phyloP scores from a whole-genome alignment of 2,329 filamentous ascomycete species.

The Chaetomiaceae sp. region DNA sequence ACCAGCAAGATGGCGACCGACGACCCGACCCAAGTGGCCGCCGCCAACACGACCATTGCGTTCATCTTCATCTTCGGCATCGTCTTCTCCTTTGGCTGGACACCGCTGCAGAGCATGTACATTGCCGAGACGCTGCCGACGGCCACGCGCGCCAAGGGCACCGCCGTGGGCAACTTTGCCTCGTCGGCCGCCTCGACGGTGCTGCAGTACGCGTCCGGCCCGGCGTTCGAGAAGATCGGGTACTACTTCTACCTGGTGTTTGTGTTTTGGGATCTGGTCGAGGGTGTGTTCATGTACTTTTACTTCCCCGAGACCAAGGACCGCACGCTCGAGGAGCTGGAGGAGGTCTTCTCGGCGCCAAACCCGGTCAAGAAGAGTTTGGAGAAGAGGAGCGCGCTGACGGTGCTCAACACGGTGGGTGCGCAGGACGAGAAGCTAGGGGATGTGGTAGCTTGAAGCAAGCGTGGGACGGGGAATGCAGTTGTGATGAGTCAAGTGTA shows the following conservation, averaged over 20 bases:
- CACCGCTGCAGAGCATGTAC: constrained; percentile 44
- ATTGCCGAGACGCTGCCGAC: constrained; percentile 43
- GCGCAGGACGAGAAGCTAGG: constrained; percentile 25
- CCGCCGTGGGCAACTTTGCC: constrained; percentile 37
- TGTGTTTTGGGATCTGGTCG: constrained; percentile 40
- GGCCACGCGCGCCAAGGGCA: constrained; percentile 40
- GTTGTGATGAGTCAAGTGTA: too few relatives aligned
- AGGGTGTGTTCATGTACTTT: constrained; percentile 41
- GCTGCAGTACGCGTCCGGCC: constrained; percentile 40
- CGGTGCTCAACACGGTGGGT: constrained; percentile 37
- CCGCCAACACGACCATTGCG: constrained; percentile 41
- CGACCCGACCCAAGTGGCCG: constrained; percentile 29
- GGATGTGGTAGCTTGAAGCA: background rate
- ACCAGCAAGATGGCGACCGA: constrained; percentile 40
- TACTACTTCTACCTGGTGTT: constrained; percentile 42
- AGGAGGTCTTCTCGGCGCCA: constrained; percentile 43
- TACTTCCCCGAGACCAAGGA: constrained; percentile 44
- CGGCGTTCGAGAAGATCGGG: constrained; percentile 37
- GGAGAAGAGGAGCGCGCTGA: constrained; percentile 37
- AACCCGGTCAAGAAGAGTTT: constrained; percentile 42
- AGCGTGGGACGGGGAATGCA: background rate
- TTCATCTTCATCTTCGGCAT: constrained; percentile 50
- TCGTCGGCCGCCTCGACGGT: constrained; percentile 34
- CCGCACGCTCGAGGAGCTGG: constrained; percentile 48
- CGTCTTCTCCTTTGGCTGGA: constrained; percentile 47